Evolutionary conservation across 352 stramenopile species (phyloP).

Genomic region (Phytopythium ostracodes): DNA sequence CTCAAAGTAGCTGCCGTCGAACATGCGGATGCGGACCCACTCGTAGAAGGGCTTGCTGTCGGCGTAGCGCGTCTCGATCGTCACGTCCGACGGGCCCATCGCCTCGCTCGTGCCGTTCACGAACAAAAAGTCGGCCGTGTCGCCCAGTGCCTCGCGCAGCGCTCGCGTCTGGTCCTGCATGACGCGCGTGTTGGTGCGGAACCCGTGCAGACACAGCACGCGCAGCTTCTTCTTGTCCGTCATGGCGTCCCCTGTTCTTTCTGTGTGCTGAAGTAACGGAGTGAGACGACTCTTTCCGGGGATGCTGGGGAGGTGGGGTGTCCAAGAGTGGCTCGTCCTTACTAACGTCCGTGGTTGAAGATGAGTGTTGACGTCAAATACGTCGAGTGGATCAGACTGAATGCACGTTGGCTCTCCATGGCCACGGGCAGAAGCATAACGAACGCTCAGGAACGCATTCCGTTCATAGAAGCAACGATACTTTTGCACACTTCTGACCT

Average conservation of each 20-base stretch:
- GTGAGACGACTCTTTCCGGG: too few relatives aligned
- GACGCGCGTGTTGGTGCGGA: constrained; percentile 43
- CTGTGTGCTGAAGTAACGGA: too few relatives aligned
- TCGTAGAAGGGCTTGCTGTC: constrained; percentile 32
- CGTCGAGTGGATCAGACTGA: not conserved
- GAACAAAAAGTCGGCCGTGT: constrained; percentile 36
- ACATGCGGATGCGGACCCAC: constrained; percentile 45
- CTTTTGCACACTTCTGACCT: too few relatives aligned
- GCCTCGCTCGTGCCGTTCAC: constrained; percentile 29
- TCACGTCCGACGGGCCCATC: constrained; percentile 21
- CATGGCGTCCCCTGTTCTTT: not conserved
- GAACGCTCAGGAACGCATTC: too few relatives aligned
- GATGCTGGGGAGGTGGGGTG: too few relatives aligned
- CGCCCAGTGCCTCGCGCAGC: constrained; percentile 23
- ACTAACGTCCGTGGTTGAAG: not conserved
- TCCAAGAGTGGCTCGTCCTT: not conserved
- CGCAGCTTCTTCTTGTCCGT: constrained; percentile 36
- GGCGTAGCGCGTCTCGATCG: constrained; percentile 14
- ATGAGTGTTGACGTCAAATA: not conserved
- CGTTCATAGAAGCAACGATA: too few relatives aligned
- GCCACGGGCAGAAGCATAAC: too few relatives aligned
- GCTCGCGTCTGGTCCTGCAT: constrained; percentile 40
- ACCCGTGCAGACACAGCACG: constrained; percentile 55
- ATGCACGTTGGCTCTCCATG: not conserved
- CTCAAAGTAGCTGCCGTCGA: constrained; percentile 17